A percentile compares a stretch with the other conserved stretches of the same genome.
Conservation (phyloP, 1,139 yeast genomes). For the Torulaspora globosa region DNA sequence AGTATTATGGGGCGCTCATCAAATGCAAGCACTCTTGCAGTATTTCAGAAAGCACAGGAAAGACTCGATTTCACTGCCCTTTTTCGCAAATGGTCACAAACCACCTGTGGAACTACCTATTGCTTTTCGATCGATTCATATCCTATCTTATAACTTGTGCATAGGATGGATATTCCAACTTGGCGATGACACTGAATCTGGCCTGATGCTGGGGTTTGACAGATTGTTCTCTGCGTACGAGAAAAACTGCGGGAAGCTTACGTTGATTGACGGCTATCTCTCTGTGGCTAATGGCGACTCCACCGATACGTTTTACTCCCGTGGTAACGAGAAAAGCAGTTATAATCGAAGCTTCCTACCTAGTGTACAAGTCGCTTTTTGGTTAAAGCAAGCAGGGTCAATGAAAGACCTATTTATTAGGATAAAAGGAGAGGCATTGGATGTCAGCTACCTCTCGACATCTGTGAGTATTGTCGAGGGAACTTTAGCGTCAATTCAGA, state of each 20-base stretch:
- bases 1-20: slow-evolving; percentile 37
- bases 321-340: slow-evolving; percentile 44
- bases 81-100: slow-evolving; percentile 7
- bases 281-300: slow-evolving; percentile 62
- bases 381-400: slow-evolving; percentile 39
- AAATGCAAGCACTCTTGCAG: slow-evolving; percentile 17
- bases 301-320: slow-evolving; percentile 49
- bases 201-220: slow-evolving; percentile 74
- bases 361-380: slow-evolving; percentile 56
- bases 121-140: slow-evolving; percentile 46
- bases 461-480: slow-evolving; percentile 49
- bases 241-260: slow-evolving; percentile 58
- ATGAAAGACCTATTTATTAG: slow-evolving; percentile 42
- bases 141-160: slow-evolving; percentile 63
- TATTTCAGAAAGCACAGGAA: slow-evolving; percentile 22
- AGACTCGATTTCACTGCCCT: slow-evolving; percentile 9
- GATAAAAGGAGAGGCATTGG: slow-evolving; percentile 63
- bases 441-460: slow-evolving; percentile 56
- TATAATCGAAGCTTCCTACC: slow-evolving; percentile 66
- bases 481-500: slow-evolving; percentile 44
- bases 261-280: slow-evolving; percentile 59
- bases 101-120: slow-evolving; percentile 13
- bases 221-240: slow-evolving; percentile 61
- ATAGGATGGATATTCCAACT: slow-evolving; percentile 68
- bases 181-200: slow-evolving; percentile 44